A percentile compares a stretch with the other conserved stretches of the same genome.
Evolutionary conservation across 2,329 filamentous ascomycete species (phyloP).

Genomic region (Phialophora expanda): DNA sequence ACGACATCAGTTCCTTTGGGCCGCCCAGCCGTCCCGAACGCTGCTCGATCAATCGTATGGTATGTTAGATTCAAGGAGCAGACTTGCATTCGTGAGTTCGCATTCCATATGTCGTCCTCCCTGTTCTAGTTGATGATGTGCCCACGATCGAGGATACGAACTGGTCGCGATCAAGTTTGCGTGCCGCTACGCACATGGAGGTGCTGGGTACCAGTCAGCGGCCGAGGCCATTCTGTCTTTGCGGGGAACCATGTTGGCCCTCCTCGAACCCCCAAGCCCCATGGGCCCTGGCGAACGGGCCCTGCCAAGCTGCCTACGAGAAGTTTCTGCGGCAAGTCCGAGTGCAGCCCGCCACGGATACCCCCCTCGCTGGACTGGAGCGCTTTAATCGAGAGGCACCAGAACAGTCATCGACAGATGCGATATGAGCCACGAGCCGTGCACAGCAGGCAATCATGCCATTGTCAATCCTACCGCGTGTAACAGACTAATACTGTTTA

Average conservation of each 20-base stretch:
- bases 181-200: not conserved
- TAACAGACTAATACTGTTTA: not conserved
- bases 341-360: too few relatives aligned
- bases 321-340: not conserved
- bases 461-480: not conserved
- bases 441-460: not conserved
- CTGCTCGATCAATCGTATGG: not conserved
- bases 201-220: not conserved
- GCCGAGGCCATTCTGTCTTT: not conserved
- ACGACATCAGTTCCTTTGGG: constrained; percentile 10
- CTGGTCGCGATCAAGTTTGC: not conserved
- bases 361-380: too few relatives aligned
- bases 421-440: not conserved
- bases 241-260: constrained; percentile 11
- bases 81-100: not conserved
- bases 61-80: not conserved
- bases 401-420: not conserved
- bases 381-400: not conserved
- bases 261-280: not conserved
- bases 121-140: not conserved
- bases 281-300: not conserved
- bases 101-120: not conserved
- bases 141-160: not conserved
- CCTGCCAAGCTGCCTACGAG: not conserved
- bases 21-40: not conserved